Evolutionary conservation across 2,329 filamentous ascomycete species (phyloP).

Genomic region (Arthrinium phaeospermum): DNA sequence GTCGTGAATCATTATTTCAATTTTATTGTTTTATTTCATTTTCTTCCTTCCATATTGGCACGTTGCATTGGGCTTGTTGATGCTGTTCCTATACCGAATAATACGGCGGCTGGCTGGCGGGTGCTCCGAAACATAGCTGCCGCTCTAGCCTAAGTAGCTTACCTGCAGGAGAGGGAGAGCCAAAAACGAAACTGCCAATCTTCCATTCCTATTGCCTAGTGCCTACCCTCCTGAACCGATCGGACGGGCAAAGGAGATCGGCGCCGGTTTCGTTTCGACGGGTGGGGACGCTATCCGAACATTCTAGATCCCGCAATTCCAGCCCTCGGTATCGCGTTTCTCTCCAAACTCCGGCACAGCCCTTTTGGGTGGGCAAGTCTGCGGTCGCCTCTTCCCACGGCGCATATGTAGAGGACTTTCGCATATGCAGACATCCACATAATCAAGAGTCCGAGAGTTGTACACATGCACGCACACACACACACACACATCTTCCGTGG

Average conservation of each 20-base stretch:
- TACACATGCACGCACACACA: not conserved
- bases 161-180: not conserved
- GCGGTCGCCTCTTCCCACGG: not conserved
- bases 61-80: not conserved
- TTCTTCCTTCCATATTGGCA: not conserved
- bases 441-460: not conserved
- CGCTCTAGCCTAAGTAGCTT: not conserved
- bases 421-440: not conserved
- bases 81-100: not conserved
- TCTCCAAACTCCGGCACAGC: not conserved
- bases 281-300: conserved; percentile 5
- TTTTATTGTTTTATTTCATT: not conserved
- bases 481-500: not conserved
- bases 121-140: conserved; percentile 5
- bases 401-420: not conserved
- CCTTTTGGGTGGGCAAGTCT: not conserved
- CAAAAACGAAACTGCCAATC: not conserved
- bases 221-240: not conserved
- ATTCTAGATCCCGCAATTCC: not conserved
- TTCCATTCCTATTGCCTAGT: not conserved
- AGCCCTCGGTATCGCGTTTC: not conserved
- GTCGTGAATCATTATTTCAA: not conserved
- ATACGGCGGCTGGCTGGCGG: not conserved
- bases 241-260: not conserved
- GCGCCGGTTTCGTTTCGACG: not conserved